Conservation (phyloP, 2,329 filamentous ascomycete genomes). For the Lachnellula hyalina region DNA sequence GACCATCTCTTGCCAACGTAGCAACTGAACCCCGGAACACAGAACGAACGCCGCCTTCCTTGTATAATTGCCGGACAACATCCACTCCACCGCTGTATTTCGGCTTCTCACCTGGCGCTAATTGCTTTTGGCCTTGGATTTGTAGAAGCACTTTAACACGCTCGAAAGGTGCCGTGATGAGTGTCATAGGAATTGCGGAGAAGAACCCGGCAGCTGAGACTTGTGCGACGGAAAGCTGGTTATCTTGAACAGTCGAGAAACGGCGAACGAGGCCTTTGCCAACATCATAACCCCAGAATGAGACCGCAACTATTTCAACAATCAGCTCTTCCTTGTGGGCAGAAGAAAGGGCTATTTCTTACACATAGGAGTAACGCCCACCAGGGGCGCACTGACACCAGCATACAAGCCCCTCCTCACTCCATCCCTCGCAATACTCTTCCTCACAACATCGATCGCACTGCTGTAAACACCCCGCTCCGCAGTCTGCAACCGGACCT, state of each 20-base stretch:
- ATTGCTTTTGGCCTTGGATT: conserved; percentile 85
- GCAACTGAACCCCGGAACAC: conserved; percentile 90
- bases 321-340: neutral
- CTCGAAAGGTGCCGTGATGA: conserved; percentile 98
- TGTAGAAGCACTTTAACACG: conserved; percentile 98
- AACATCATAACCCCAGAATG: conserved; percentile 85
- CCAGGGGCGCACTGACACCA: conserved; percentile 90
- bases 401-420: conserved; percentile 79
- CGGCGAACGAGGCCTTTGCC: conserved; percentile 81
- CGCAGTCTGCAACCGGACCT: conserved; percentile 93
- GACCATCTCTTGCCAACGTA: conserved; percentile 89
- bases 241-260: conserved; percentile 60
- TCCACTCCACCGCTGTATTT: conserved; percentile 84
- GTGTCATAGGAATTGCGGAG: conserved; percentile 93
- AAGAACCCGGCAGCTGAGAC: conserved; percentile 93
- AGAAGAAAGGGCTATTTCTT: conserved; percentile 35
- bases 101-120: conserved; percentile 84
- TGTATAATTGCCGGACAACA: conserved; percentile 90
- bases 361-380: conserved; percentile 99
- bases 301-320: conserved; percentile 55
- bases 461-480: conserved; percentile 87
- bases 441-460: conserved; percentile 86
- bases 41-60: conserved; percentile 80
- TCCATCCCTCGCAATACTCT: conserved; percentile 83
- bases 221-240: conserved; percentile 75